A percentile compares a stretch with the other conserved stretches of the same genome.
Conservation (phyloP, 768 basidiomycete genomes). For the Podaxis sp. region DNA sequence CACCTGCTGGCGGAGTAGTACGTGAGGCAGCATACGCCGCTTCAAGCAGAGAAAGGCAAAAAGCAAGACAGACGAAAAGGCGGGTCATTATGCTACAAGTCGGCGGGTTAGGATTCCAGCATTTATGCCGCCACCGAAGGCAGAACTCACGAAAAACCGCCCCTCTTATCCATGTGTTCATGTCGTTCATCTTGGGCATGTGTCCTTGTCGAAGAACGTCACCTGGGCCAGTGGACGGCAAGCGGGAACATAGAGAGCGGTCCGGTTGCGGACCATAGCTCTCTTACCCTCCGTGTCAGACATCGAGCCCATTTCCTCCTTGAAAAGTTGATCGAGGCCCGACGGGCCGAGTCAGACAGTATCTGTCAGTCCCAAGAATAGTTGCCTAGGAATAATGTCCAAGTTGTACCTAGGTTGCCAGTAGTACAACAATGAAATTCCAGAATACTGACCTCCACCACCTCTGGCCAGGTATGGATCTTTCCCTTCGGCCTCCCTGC, state of each 20-base stretch:
- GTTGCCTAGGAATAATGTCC: too few relatives aligned
- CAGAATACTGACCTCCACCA: too few relatives aligned
- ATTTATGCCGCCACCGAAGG: slow-evolving; percentile 1
- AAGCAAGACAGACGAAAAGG: not conserved
- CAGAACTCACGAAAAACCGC: not conserved
- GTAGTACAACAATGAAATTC: too few relatives aligned
- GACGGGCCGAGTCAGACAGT: not conserved
- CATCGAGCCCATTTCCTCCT: not conserved
- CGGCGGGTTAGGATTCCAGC: too few relatives aligned
- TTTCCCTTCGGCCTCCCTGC: too few relatives aligned
- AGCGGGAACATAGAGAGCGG: not conserved
- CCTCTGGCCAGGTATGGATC: too few relatives aligned
- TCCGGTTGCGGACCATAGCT: not conserved
- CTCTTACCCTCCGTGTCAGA: not conserved
- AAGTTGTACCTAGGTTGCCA: too few relatives aligned
- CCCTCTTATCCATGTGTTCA: not conserved
- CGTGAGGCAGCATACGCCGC: slow-evolving; percentile 30
- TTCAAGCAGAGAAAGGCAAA: not conserved
- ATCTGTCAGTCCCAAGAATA: too few relatives aligned
- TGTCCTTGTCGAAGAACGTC: not conserved
- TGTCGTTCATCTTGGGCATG: not conserved
- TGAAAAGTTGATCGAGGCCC: too few relatives aligned
- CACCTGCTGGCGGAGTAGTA: slow-evolving; percentile 41
- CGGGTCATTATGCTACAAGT: not conserved
- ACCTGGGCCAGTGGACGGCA: not conserved